These are phyloP conservation scores for Pichia inconspicua DNA, from an alignment of 1,139 yeast species.

Conservation along the genomic window DNA sequence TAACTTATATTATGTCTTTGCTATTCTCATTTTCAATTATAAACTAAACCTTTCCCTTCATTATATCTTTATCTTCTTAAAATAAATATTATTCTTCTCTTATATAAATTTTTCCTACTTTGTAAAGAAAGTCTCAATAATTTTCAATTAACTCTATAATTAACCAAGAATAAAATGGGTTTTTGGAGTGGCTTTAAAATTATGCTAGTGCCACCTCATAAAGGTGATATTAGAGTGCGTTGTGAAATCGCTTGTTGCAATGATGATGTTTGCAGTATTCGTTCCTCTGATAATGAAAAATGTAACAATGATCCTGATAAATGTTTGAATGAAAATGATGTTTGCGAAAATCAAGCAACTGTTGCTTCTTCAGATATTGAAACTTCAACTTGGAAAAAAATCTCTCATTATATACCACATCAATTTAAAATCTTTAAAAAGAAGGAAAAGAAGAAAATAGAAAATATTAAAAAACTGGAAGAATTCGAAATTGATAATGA, in stretches of 20 bases:
- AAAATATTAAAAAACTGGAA: constrained; percentile 1
- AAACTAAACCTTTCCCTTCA: too few relatives aligned
- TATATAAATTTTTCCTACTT: too few relatives aligned
- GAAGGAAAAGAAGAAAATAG: background rate
- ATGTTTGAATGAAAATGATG: background rate
- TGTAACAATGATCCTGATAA: background rate
- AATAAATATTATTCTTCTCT: too few relatives aligned
- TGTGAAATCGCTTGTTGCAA: constrained; percentile 1
- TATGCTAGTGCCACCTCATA: constrained; percentile 4
- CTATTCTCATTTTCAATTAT: too few relatives aligned
- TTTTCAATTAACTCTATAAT: too few relatives aligned
- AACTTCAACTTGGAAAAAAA: background rate
- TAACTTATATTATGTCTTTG: too few relatives aligned
- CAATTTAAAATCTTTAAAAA: background rate
- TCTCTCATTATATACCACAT: background rate
- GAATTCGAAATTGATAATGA: constrained; percentile 8
- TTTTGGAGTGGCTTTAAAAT: background rate
- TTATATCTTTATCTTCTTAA: too few relatives aligned
- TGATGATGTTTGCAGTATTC: background rate
- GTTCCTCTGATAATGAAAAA: background rate
- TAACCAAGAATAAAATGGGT: too few relatives aligned
- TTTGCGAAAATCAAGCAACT: background rate
- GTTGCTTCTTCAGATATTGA: background rate
- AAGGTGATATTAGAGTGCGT: constrained; percentile 6
- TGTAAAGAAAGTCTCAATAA: too few relatives aligned